Conservation (phyloP, 768 basidiomycete species). For the Boletus rex-veris region DNA sequence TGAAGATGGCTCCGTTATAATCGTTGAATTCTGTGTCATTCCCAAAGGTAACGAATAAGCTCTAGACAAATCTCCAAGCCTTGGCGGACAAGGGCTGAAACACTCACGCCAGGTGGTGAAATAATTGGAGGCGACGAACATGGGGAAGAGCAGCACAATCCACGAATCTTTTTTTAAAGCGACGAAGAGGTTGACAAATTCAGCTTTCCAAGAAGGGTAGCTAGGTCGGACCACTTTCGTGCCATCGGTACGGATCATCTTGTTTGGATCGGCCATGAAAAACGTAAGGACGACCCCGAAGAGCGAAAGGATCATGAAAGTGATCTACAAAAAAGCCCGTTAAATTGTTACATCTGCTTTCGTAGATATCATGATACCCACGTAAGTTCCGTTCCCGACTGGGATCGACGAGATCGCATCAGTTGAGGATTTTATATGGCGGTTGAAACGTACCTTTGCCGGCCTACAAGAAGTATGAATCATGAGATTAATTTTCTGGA, state of each 20-base stretch:
- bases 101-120: conserved; percentile 80
- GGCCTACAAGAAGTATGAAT: conserved; percentile 10
- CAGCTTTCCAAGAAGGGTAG: conserved; percentile 74
- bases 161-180: conserved; percentile 67
- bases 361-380: conserved; percentile 45
- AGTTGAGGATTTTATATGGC: neutral
- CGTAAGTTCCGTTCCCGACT: conserved; percentile 79
- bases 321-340: conserved; percentile 47
- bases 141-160: conserved; percentile 76
- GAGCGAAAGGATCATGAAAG: conserved; percentile 67
- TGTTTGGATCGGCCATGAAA: conserved; percentile 66
- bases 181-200: conserved; percentile 64
- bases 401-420: neutral
- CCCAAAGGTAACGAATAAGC: neutral
- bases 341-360: neutral
- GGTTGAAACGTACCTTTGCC: conserved; percentile 25
- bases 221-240: conserved; percentile 55
- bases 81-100: neutral
- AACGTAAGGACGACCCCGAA: conserved; percentile 64
- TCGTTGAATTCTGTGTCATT: conserved; percentile 67
- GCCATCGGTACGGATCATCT: conserved; percentile 75
- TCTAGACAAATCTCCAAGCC: neutral
- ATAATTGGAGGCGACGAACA: conserved; percentile 83
- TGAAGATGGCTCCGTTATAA: conserved; percentile 74
- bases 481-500: neutral